Evolutionary conservation across 306 rosid genomes (phyloP).

Genomic region (Fragaria iinumae): DNA sequence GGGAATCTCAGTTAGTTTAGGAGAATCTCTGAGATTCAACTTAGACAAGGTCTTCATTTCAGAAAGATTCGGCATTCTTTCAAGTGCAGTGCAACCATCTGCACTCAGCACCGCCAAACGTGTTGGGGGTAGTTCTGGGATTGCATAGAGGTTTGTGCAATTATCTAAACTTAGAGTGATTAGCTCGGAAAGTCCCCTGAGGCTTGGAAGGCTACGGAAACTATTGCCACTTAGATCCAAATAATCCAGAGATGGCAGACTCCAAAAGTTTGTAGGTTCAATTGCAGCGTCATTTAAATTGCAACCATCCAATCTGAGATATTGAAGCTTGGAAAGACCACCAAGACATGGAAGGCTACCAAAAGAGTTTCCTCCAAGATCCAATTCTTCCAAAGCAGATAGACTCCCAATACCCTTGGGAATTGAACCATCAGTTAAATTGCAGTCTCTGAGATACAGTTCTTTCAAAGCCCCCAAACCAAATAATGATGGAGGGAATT

Average conservation of each 20-base stretch:
- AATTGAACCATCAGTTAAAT: background rate
- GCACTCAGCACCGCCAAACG: background rate
- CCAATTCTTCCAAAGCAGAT: background rate
- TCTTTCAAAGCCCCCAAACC: slow-evolving; percentile 15
- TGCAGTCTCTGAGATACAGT: slow-evolving; percentile 6
- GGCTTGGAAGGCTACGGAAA: slow-evolving; percentile 15
- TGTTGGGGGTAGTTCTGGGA: slow-evolving; percentile 18
- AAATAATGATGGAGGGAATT: slow-evolving; percentile 24
- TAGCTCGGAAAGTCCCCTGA: background rate
- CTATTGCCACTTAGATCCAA: slow-evolving; percentile 1
- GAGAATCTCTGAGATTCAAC: slow-evolving; percentile 18
- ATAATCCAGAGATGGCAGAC: background rate
- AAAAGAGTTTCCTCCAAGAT: background rate
- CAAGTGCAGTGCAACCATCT: slow-evolving; percentile 5
- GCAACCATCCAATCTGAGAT: slow-evolving; percentile 4
- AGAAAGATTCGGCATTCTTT: slow-evolving; percentile 21
- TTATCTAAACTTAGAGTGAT: background rate
- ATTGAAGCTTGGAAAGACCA: background rate
- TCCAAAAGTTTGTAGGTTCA: background rate
- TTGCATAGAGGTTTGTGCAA: background rate
- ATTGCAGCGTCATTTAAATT: slow-evolving; percentile 1
- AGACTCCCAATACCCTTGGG: background rate
- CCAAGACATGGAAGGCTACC: background rate
- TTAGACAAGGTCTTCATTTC: background rate
- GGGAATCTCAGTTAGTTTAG: slow-evolving; percentile 15